Evolutionary conservation across 345 rosid species (phyloP), one percentile per base, ranked within the genome.

Genomic region (Ricinus communis): DNA sequence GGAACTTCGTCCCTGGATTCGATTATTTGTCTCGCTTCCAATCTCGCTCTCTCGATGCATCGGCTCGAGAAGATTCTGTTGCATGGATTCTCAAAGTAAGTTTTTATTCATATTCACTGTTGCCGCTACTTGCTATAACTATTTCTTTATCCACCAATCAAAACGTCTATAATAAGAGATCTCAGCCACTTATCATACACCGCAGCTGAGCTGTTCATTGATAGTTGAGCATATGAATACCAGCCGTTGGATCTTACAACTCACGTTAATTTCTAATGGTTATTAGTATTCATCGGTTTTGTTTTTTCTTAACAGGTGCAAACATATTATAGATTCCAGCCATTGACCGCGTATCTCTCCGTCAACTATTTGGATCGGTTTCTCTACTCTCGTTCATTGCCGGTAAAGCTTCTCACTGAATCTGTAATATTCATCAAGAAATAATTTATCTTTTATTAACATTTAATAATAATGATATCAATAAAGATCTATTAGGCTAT

Each of bases 331-430:
- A 86, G 79, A 54, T 92, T 95, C 77, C 97, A 76, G 80, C 97
- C 97, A 25, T 64, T 95, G 50, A 95, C 99, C 90, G 97, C 95
- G 77, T 92, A 92, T 76, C 93, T 95, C 74, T 78, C 99, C 87
- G 92, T 95, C 72, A 95, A 95, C 85, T 95, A 95, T 81, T 65
- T 95, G 80, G 99, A 95, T 60, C 93, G 99, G 64, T 95, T 90
- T 82, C 82, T 95, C 0, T 84, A 82, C 65, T 86, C 90, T 74
- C 91, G 86, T 64, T 80, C 81, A 1, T 72, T 90, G 83, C 96
- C 89, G 91, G 99, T 95, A 81, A 38, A 83, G 83, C 21, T 50
- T 71, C 74, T 62, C 19, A 19, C 18, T 19, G 25, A 40, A 36
- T 43, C 18, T 12, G 14, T 43, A 16, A 50, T 25, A n/a, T 22